phyloP scores from a whole-genome alignment of 2,329 filamentous ascomycete genomes.

The Aurifilum marmelostoma region DNA sequence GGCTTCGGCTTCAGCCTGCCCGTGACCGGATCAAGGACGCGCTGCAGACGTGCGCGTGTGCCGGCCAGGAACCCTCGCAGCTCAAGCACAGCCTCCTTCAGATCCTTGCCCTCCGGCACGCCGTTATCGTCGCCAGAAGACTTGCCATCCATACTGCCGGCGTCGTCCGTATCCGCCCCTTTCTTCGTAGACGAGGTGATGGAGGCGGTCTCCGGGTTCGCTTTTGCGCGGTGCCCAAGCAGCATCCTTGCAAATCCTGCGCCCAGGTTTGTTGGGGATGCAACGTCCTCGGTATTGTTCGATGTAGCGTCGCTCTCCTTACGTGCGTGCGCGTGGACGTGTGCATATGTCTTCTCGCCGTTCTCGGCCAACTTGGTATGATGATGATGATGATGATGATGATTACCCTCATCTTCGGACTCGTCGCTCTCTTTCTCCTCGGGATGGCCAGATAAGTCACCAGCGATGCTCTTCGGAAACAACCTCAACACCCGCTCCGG shows the following conservation, averaged over 20 bases:
- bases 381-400: conserved; percentile 33
- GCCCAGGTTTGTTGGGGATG: conserved; percentile 41
- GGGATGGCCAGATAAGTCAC: conserved; percentile 66
- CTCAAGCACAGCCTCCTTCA: conserved; percentile 79
- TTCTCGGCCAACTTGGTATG: conserved; percentile 35
- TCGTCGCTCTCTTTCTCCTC: conserved; percentile 42
- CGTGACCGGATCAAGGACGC: conserved; percentile 64
- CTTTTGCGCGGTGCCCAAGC: conserved; percentile 49
- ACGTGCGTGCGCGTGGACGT: conserved; percentile 9
- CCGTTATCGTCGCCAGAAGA: conserved; percentile 48
- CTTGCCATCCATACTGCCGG: conserved; percentile 55
- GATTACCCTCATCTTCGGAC: conserved; percentile 33
- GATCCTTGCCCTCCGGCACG: conserved; percentile 75
- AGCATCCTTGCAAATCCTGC: conserved; percentile 59
- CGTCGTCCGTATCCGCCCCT: conserved; percentile 58
- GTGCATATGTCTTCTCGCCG: conserved; percentile 36
- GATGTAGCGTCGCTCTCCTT: conserved; percentile 35
- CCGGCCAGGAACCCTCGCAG: conserved; percentile 88
- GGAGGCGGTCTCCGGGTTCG: conserved; percentile 59
- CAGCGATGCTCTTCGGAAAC: conserved; percentile 83
- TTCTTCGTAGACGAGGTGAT: conserved; percentile 59
- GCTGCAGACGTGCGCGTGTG: conserved; percentile 69
- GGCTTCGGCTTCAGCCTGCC: conserved; percentile 62
- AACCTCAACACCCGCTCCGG: conserved; percentile 85
- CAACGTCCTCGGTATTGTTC: conserved; percentile 34